Base-by-base conservation (phyloP, 306 rosid species). In the Acmispon strigosus region DNA sequence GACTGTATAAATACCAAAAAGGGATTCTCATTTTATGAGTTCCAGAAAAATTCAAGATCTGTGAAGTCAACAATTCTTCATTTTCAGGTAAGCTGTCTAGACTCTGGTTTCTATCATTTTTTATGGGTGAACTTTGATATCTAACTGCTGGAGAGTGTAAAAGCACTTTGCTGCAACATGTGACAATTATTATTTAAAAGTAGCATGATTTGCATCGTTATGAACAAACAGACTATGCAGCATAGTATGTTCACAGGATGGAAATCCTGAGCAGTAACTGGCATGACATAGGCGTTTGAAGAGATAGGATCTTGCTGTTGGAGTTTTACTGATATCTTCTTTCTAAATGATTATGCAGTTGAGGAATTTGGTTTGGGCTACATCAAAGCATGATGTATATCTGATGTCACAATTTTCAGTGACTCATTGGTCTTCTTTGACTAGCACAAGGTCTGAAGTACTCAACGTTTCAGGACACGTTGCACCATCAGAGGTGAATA, bases 301-400 rank as follows among this genome's bases (percentile, higher is more conserved):
- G 56, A 45, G 48, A 78, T 56, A 24, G 45, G 55, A 56, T 78
- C 20, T 47, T 22, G 49, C 54, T 24, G 12, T 50, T 75, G 29
- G 43, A 37, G 7, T 36, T 50, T 39, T 37, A 42, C 54, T 79
- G 79, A 74, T 60, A 18, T 51, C 15, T 47, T 10, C n/a, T 62
- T 69, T 42, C 59, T 67, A 43, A 52, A 69, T 62, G 58, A 16
- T 69, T 55, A 37, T 76, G 83, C 86, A 90, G 96, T 83, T 90
- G 85, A 87, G 96, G 86, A 90, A 90, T 76, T 81, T 90, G 84
- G 91, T 90, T 73, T 90, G 96, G 92, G 86, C 96, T 62, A 86
- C 94, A 22, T 86, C 96, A 62, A 90, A 90, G 73, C 96, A 90
- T 78, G 94, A 88, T 78, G 90, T 88, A 43, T 90, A 90, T 80